Conservation (phyloP, 169 alveolate species). For the Cryptosporidium sp. region DNA sequence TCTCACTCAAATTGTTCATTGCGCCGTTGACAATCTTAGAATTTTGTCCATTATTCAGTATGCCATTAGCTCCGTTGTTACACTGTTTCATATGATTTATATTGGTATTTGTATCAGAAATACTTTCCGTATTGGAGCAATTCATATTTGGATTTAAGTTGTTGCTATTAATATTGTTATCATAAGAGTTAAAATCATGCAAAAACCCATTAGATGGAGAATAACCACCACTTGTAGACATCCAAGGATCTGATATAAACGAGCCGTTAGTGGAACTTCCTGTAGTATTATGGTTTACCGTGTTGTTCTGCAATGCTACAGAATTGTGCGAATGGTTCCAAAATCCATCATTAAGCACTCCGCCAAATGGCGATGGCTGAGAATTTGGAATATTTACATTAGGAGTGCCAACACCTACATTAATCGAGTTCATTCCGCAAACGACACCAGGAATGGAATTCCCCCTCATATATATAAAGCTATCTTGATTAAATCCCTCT, state of each 20-base stretch:
- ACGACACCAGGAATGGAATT: conserved; percentile 40
- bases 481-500: conserved; percentile 67
- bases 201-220: conserved; percentile 69
- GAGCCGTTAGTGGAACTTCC: conserved; percentile 70
- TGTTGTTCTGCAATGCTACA: neutral
- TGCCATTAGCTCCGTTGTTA: neutral
- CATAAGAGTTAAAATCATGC: conserved; percentile 58
- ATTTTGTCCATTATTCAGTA: conserved; percentile 14
- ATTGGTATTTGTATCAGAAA: conserved; percentile 14
- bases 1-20: conserved; percentile 4
- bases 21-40: neutral
- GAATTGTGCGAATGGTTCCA: conserved; percentile 68
- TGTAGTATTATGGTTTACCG: conserved; percentile 29
- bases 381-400: conserved; percentile 8
- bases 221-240: conserved; percentile 69
- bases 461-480: conserved; percentile 64
- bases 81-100: conserved; percentile 29
- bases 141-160: conserved; percentile 31
- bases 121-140: neutral
- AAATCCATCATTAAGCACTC: conserved; percentile 56
- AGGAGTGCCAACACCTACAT: conserved; percentile 27
- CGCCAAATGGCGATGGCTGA: conserved; percentile 53
- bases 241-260: conserved; percentile 75
- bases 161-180: conserved; percentile 7
- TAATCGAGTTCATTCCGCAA: conserved; percentile 13